Evolutionary conservation across 2,329 filamentous ascomycete genomes (phyloP).

Genomic region (Colletotrichum liriopes): DNA sequence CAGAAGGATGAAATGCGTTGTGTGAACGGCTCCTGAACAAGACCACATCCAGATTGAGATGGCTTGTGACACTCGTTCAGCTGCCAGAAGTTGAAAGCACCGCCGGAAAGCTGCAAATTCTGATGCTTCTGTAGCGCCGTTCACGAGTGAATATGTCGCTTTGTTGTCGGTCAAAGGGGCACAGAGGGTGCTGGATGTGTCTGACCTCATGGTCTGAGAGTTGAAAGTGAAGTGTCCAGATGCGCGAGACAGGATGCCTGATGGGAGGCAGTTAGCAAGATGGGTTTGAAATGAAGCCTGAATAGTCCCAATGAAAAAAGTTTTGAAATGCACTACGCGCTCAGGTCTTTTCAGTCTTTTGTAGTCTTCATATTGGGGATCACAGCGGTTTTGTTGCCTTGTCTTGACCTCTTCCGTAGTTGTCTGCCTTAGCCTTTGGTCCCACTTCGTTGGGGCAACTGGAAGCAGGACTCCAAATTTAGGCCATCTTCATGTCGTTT

Average conservation of each 20-base stretch:
- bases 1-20: background rate
- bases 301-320: conserved; percentile 12
- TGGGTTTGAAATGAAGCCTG: background rate
- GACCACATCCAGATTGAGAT: background rate
- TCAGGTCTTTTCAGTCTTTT: conserved; percentile 86
- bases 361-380: conserved; percentile 66
- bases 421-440: conserved; percentile 76
- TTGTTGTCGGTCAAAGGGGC: background rate
- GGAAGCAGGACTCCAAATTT: conserved; percentile 68
- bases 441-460: conserved; percentile 60
- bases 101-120: background rate
- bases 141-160: background rate
- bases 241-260: conserved; percentile 12
- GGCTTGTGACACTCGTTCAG: too few relatives aligned
- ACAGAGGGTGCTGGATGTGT: background rate
- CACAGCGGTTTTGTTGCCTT: conserved; percentile 63
- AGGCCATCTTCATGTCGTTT: conserved; percentile 49
- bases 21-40: background rate
- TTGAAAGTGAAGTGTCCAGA: conserved; percentile 8
- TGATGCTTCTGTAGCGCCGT: background rate
- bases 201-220: conserved; percentile 22
- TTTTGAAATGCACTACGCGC: conserved; percentile 46
- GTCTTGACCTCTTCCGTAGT: conserved; percentile 48
- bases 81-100: background rate
- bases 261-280: background rate